Conservation (phyloP, 768 basidiomycete genomes). For the Psilocybe subaeruginosa region DNA sequence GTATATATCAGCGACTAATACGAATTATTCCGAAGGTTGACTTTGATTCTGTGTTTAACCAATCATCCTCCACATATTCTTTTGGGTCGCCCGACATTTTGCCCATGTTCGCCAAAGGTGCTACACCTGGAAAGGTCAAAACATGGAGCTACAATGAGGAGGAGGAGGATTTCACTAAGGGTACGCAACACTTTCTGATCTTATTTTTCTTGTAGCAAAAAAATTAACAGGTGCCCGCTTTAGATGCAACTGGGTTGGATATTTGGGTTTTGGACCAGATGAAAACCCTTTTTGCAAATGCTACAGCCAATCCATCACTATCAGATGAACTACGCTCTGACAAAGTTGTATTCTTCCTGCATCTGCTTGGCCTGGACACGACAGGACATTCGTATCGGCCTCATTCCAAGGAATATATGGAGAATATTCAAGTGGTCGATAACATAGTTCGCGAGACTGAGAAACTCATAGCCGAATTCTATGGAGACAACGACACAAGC, state of each 20-base stretch:
- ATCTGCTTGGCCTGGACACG: constrained; percentile 83
- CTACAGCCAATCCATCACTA: constrained; percentile 53
- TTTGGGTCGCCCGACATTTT: constrained; percentile 90
- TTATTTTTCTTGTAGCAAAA: background rate
- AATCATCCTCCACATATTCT: constrained; percentile 74
- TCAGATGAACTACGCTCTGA: constrained; percentile 54
- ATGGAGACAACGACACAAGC: constrained; percentile 66
- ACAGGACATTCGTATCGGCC: constrained; percentile 88
- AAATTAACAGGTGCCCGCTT: background rate
- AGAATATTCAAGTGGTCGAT: constrained; percentile 82
- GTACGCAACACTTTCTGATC: constrained; percentile 30
- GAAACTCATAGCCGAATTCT: constrained; percentile 63
- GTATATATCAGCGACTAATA: constrained; percentile 23
- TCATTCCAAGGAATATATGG: constrained; percentile 86
- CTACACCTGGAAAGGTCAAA: constrained; percentile 66
- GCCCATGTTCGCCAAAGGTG: constrained; percentile 85
- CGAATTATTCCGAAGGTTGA: constrained; percentile 48
- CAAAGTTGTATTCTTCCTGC: constrained; percentile 79
- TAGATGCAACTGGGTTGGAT: constrained; percentile 80
- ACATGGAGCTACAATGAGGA: constrained; percentile 79
- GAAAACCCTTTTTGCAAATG: constrained; percentile 61
- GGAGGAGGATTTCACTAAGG: constrained; percentile 88
- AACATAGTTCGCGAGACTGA: constrained; percentile 71
- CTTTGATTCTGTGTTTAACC: constrained; percentile 90
- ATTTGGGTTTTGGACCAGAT: constrained; percentile 80